Conservation (phyloP, 2,329 filamentous ascomycete genomes). For the Colletotrichum spinosum region DNA sequence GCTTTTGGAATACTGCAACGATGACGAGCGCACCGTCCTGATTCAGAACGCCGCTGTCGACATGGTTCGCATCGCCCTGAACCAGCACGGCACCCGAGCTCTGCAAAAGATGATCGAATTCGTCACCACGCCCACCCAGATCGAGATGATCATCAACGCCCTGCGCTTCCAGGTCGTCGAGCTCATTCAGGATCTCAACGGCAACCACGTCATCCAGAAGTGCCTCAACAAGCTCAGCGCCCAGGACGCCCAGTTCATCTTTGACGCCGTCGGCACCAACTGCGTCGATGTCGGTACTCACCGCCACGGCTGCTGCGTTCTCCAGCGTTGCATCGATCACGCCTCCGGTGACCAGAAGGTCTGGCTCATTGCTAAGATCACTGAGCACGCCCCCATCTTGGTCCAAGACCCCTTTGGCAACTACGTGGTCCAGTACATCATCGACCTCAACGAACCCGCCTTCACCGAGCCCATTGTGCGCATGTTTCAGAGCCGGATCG, state of each 20-base stretch:
- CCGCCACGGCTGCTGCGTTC: conserved; percentile 96
- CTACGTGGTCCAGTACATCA: conserved; percentile 98
- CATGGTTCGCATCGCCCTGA: conserved; percentile 93
- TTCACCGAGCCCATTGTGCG: conserved; percentile 92
- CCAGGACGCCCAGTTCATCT: conserved; percentile 93
- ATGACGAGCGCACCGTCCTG: conserved; percentile 92
- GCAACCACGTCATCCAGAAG: conserved; percentile 99
- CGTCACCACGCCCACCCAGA: conserved; percentile 86
- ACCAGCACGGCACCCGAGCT: conserved; percentile 96
- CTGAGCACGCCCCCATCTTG: conserved; percentile 84
- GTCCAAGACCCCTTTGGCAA: conserved; percentile 99
- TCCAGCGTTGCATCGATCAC: conserved; percentile 98
- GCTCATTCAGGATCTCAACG: conserved; percentile 96
- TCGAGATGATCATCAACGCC: conserved; percentile 87
- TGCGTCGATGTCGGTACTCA: conserved; percentile 95
- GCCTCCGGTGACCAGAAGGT: conserved; percentile 90
- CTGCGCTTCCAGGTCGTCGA: conserved; percentile 88
- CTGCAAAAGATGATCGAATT: conserved; percentile 99
- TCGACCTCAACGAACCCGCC: conserved; percentile 87
- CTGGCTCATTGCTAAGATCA: conserved; percentile 88
- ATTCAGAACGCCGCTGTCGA: conserved; percentile 90
- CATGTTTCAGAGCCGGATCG: conserved; percentile 81
- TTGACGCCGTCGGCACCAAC: conserved; percentile 88
- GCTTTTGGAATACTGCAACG: conserved; percentile 92
- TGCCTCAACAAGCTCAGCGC: conserved; percentile 94